Evolutionary conservation across 345 rosid species (phyloP), one percentile per base, ranked within the genome.

Genomic region (Draba incana): DNA sequence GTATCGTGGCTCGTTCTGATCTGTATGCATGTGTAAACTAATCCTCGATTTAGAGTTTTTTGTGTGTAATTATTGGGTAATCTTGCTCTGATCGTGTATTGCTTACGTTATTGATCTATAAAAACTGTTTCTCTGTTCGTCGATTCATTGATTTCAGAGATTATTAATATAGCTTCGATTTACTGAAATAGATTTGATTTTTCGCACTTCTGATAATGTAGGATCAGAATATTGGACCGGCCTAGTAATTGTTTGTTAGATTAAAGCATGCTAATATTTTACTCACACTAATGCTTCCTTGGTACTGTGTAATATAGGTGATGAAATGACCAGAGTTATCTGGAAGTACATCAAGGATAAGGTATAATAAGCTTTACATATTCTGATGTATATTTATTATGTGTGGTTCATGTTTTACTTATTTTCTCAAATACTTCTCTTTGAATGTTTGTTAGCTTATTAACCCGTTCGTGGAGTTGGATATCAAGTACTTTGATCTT

Each of bases 261-360:
- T 20, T 20, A 20, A 20, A 20, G 20, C 20, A 20, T 20, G 20
- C 1, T 0, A 20, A 20, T 15, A 0, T 55, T 15, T 45, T 13
- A 49, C 64, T 64, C 24, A 33, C 70, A 6, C 4, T 27, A 42
- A 12, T 48, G 33, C 23, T 64, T 71, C 3, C 10, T 68, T 76
- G 38, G n/a, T 33, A 20, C 39, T 42, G 12, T 76, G 25, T 24
- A 63, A 15, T 20, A 5, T 85, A 94, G 99, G 99, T 62, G 99
- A 94, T 83, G 99, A 94, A 85, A 91, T 94, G 99, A 91, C 99
- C 44, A 75, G 99, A 27, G 81, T 91, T 63, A 81, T 94, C 72
- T 94, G 99, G 99, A 75, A 87, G 76, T 84, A 82, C n/a, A 94
- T 94, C 30, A 94, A 94, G 90, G 95, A 89, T 41, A 91, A 94